Evolutionary conservation across 2,329 filamentous ascomycete genomes (phyloP), one percentile per base, ranked within the genome.

Genomic region (Aureobasidium musti): DNA sequence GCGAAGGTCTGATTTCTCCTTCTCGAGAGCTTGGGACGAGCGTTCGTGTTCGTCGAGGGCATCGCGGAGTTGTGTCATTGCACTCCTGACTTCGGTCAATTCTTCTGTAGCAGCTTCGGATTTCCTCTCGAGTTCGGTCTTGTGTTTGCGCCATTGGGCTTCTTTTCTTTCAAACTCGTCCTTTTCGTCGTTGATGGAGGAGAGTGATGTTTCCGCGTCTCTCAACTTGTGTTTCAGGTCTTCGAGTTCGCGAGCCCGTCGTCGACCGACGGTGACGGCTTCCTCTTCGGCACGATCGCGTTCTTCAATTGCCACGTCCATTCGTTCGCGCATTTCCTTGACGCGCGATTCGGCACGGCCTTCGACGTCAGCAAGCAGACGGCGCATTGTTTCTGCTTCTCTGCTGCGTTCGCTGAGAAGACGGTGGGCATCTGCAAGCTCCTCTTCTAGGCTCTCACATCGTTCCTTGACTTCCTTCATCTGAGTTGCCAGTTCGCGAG

Each of bases 361-460:
- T 76, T 98, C 92, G 10, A 93, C 91, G 70, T 98, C 94, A 19
- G 89, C 89, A 14, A 99, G 82, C 68, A 98, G 83, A 57, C 92
- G 84, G 39, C 95, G 87, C 93, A 99, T 98, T 0, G 92, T 97
- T 80, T 98, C 94, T 30, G 88, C 91, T 78, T 99, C 95, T 50
- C 95, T 87, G 4, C 91, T 94, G 30, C 95, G 88, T 77, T 99
- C 95, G 63, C 86, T 87, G 2, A 99, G 84, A 68, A 97, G 85
- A 67, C 91, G 87, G 75, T 96, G 92, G 3, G 92, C 89, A 77
- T 99, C 95, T 1, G 87, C 87, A 1, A 98, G 83, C 77, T 99
- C 95, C 78, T 99, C 95, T 74, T 97, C 94, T 0, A 98, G 81
- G 67, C 89, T 91, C 73, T 97, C 93, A 45, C 89, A 90, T 70